These are phyloP conservation scores for Epichloe festucae DNA, from an alignment of 2,329 filamentous ascomycete genomes.

Conservation along the genomic window DNA sequence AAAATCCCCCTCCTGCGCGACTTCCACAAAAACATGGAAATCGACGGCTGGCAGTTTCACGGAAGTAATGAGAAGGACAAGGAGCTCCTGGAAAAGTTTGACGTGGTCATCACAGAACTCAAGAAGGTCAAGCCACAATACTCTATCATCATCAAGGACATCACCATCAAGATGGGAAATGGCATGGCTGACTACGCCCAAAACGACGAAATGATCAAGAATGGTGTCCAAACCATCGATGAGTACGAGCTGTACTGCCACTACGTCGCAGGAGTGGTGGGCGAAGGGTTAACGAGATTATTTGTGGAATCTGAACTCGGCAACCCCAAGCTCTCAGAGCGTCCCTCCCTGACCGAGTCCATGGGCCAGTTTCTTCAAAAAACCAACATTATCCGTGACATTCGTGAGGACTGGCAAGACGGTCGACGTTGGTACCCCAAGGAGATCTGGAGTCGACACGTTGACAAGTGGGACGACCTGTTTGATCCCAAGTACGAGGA, in stretches of 20 bases:
- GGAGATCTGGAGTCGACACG: slow-evolving; percentile 95
- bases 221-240: slow-evolving; percentile 68
- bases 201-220: slow-evolving; percentile 67
- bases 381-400: slow-evolving; percentile 98
- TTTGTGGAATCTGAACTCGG: slow-evolving; percentile 81
- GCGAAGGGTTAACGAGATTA: slow-evolving; percentile 79
- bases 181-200: slow-evolving; percentile 95
- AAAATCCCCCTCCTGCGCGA: slow-evolving; percentile 61
- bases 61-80: slow-evolving; percentile 91
- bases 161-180: slow-evolving; percentile 89
- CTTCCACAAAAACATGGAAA: slow-evolving; percentile 66
- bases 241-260: slow-evolving; percentile 97
- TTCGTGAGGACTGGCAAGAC: slow-evolving; percentile 81
- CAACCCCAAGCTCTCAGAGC: slow-evolving; percentile 69
- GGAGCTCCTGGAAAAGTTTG: slow-evolving; percentile 83
- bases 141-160: slow-evolving; percentile 77
- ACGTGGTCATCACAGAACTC: slow-evolving; percentile 74
- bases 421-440: slow-evolving; percentile 86
- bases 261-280: slow-evolving; percentile 96
- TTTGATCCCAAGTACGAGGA: slow-evolving; percentile 70
- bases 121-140: slow-evolving; percentile 80
- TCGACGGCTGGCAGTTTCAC: slow-evolving; percentile 82
- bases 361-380: slow-evolving; percentile 98
- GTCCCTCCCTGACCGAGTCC: slow-evolving; percentile 75
- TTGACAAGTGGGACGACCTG: slow-evolving; percentile 77